Base-by-base conservation (phyloP, 768 basidiomycete genomes). In the Ephemerocybe angulata region DNA sequence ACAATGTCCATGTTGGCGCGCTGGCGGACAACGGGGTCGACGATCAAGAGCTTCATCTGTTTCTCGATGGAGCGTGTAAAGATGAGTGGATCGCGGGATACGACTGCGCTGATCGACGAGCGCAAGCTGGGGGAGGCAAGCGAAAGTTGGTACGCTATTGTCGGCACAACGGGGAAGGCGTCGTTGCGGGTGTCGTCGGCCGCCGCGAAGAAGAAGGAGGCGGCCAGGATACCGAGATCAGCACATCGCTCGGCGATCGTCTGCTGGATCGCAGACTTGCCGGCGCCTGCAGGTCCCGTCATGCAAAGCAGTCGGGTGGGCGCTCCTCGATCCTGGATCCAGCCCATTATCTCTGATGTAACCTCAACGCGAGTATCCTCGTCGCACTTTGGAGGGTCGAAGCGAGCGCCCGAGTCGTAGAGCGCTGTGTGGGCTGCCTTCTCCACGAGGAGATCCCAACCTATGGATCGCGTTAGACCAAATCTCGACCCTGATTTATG, bases 221-320 rank as follows among this genome's bases (percentile, higher is more conserved):
- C 40, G 15, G 31, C 49, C 2, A 56, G 42, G n/a, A 21, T 43
- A 31, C n/a, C 30, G 13, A 21, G 10, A 6, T 24, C 29, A 0
- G 28, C 38, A 15, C 40, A 38, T 13, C 8, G 1, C 21, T 55
- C 54, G 4, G 47, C 54, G 22, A 37, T 21, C 4, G 54, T 38
- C 29, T 48, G 54, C 46, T 31, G 31, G 6, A 49, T 40, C 10
- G 54, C 30, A 19, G 46, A 48, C 42, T 55, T 55, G 28, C 54
- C 54, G 4, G 29, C 28, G 1, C 54, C 54, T 3, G 54, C 54
- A 12, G 54, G 24, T 3, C 54, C 54, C 4, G 47, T 40, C 24
- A 55, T 40, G 33, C 54, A 55, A 11, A 55, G 54, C 6, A 55
- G 6, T 7, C 51, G n/a, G 13, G 13, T 35, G 2, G 40, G 41